A percentile compares a stretch with the other conserved stretches of the same genome.
phyloP scores from a whole-genome alignment of 306 rosid species.

The Dalbergia cochinchinensis region DNA sequence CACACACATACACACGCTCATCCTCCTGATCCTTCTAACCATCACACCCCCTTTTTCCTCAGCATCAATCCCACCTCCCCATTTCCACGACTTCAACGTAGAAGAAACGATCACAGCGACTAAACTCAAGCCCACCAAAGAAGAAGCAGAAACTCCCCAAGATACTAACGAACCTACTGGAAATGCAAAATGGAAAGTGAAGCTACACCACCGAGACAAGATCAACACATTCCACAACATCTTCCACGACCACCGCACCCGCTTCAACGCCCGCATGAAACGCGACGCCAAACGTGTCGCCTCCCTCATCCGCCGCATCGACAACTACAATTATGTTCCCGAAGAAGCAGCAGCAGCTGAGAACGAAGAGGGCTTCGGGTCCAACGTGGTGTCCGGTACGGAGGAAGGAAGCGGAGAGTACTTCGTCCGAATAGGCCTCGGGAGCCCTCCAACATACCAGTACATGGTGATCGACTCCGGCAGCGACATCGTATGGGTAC shows the following conservation, averaged over 20 bases:
- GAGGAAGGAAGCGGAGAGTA: slow-evolving; percentile 90
- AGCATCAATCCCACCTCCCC: not conserved
- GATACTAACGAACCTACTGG: not conserved
- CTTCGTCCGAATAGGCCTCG: slow-evolving; percentile 79
- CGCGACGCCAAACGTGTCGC: slow-evolving; percentile 68
- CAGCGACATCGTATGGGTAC: slow-evolving; percentile 91
- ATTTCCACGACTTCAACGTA: slow-evolving; percentile 46
- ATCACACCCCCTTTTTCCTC: not conserved
- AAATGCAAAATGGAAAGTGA: slow-evolving; percentile 53
- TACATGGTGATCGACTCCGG: slow-evolving; percentile 87
- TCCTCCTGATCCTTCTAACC: slow-evolving; percentile 14
- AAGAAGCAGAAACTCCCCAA: not conserved
- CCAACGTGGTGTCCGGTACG: slow-evolving; percentile 83
- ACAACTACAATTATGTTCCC: not conserved
- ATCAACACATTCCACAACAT: not conserved
- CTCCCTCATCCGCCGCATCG: slow-evolving; percentile 46
- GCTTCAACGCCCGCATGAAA: slow-evolving; percentile 59
- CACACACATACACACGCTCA: not conserved
- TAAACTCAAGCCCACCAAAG: slow-evolving; percentile 8
- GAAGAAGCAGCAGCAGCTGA: slow-evolving; percentile 21
- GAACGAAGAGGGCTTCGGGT: slow-evolving; percentile 57
- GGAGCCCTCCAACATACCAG: slow-evolving; percentile 81
- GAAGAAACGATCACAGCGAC: slow-evolving; percentile 38
- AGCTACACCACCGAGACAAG: slow-evolving; percentile 74
- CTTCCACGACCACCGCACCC: slow-evolving; percentile 2